Base-by-base conservation (phyloP, 1,284 basidiomycete species). In the Sporisorium sorghi region DNA sequence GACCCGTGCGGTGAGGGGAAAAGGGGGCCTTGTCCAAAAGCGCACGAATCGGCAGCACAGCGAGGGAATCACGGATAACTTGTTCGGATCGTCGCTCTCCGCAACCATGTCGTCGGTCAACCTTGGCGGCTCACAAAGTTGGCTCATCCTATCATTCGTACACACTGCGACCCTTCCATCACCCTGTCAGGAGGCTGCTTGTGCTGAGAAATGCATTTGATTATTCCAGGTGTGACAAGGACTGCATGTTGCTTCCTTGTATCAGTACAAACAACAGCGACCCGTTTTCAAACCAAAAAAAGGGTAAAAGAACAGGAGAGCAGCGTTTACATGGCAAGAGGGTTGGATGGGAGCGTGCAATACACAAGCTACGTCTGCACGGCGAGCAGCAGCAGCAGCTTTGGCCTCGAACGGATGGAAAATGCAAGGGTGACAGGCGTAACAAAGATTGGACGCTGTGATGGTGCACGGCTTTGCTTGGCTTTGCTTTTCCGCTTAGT, bases 1-100 rank as follows among this genome's bases (percentile, higher is more conserved):
- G 57, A 61, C n/a, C 64, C 64, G 58, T 67, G 64, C 64, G 44
- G 63, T 66, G 63, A 47, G 35, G 51, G 37, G 48, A 32, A 47
- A 32, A 54, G n/a, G 47, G 30, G n/a, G n/a, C n/a, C n/a, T n/a
- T n/a, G 51, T 53, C 51, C 28, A 53, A 32, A 43, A 53, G 9
- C 40, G 51, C 26, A 43, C n/a, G 11, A 15, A 39, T 57, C 46
- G 33, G 21, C 32, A 9, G 48, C 32, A 7, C 19, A 23, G 12
- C 1, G 32, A 4, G 33, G 33, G 10, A 24, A 24, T n/a, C n/a
- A n/a, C n/a, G n/a, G n/a, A n/a, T n/a, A n/a, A n/a, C n/a, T n/a
- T n/a, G n/a, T 50, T 49, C 48, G 32, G 48, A 15, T 15, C 39
- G 19, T 11, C n/a, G 39, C n/a, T 40, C 19, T n/a, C 10, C 39